Conservation (phyloP, 2,329 filamentous ascomycete species). For the Talaromyces sp. region DNA sequence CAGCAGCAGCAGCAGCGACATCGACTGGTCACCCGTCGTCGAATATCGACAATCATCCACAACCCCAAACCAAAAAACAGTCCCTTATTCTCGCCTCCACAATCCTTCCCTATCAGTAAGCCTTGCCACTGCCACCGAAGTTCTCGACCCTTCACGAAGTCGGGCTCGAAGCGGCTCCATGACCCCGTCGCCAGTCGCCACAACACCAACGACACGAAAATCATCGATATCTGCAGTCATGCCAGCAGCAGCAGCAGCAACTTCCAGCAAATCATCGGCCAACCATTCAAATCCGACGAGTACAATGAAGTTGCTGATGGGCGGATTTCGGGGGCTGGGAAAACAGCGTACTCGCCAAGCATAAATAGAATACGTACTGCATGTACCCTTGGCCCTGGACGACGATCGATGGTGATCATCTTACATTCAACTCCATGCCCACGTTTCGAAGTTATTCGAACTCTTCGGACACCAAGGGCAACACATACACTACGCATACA, state of each 20-base stretch:
- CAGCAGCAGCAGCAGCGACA: not conserved
- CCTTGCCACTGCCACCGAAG: conserved; percentile 5
- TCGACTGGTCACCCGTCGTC: conserved; percentile 2
- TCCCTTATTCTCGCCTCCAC: conserved; percentile 5
- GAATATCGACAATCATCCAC: conserved; percentile 2
- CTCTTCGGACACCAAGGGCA: not conserved
- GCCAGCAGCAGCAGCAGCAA: conserved; percentile 1
- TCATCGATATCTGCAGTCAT: not conserved
- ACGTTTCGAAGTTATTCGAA: not conserved
- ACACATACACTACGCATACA: not conserved
- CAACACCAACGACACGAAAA: not conserved
- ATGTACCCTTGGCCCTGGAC: not conserved
- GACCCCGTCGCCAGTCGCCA: not conserved
- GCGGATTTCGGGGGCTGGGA: conserved; percentile 13
- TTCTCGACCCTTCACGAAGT: not conserved
- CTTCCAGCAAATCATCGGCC: not conserved
- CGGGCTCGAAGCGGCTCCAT: not conserved
- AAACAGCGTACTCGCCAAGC: conserved; percentile 4
- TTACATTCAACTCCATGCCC: not conserved
- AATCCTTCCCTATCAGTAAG: not conserved
- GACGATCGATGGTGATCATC: not conserved
- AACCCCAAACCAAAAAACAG: not conserved
- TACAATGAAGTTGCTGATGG: conserved; percentile 14
- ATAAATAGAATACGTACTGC: not conserved
- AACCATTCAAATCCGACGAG: not conserved